Percentiles rank a stretch among this genome's conserved stretches.
Evolutionary conservation across 2,329 filamentous ascomycete species (phyloP).

Genomic region (Fusarium sp.): DNA sequence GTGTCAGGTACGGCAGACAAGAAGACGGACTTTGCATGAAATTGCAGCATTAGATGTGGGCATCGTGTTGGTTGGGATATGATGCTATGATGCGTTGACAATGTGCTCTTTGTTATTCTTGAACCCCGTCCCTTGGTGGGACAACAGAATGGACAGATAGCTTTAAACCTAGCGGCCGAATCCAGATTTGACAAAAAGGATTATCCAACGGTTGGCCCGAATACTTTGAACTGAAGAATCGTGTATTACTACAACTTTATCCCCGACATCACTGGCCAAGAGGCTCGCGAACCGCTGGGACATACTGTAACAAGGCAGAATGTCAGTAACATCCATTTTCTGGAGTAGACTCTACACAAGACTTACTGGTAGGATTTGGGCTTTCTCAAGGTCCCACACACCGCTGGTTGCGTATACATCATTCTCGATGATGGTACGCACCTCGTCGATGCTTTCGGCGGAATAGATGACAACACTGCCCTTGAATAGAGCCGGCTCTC

Average conservation of each 20-base stretch:
- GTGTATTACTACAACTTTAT: background rate
- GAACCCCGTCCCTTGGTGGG: no score
- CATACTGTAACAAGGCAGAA: slow-evolving; percentile 7
- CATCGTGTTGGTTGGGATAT: no score
- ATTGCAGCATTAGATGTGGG: no score
- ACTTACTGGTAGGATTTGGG: slow-evolving; percentile 37
- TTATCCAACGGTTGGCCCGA: background rate
- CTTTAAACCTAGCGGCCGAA: background rate
- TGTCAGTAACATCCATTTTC: background rate
- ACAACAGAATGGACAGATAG: background rate
- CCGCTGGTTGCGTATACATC: slow-evolving; percentile 37
- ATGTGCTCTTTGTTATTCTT: no score
- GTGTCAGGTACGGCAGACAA: background rate
- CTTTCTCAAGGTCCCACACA: slow-evolving; percentile 42
- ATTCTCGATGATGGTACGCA: slow-evolving; percentile 31
- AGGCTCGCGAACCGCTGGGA: slow-evolving; percentile 10
- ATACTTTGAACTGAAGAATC: background rate
- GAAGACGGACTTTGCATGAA: background rate
- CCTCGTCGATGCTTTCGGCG: slow-evolving; percentile 14
- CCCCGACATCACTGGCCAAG: background rate
- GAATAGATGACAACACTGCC: slow-evolving; percentile 24
- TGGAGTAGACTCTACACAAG: background rate
- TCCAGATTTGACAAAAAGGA: background rate
- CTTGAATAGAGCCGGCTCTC: slow-evolving; percentile 20
- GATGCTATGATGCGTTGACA: no score